Percentiles rank a stretch among this genome's conserved stretches.
Evolutionary conservation across 202 grass and related monocot genomes (phyloP).

Genomic region (Alloteropsis angusta): DNA sequence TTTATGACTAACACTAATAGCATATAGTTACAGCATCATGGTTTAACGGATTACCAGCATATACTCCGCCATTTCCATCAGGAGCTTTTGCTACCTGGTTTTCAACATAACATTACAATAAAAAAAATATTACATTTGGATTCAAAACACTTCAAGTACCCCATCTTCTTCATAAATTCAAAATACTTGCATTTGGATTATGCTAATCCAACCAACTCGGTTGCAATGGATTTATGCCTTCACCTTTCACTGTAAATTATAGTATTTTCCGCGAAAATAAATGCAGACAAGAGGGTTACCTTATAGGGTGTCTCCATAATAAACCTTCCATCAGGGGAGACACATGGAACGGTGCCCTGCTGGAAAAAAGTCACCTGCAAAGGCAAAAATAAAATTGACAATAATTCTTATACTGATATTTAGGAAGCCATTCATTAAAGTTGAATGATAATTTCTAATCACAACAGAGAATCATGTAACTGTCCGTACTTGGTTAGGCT

Average conservation of each 20-base stretch:
- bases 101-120: conserved; percentile 2
- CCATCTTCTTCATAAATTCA: not conserved
- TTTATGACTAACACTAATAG: not conserved
- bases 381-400: not conserved
- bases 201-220: not conserved
- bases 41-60: conserved; percentile 48
- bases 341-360: conserved; percentile 87
- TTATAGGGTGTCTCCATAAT: conserved; percentile 87
- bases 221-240: conserved; percentile 2
- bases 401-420: not conserved
- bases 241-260: not conserved
- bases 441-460: not conserved
- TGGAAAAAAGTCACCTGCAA: conserved; percentile 73
- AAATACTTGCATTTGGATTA: not conserved
- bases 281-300: conserved; percentile 27
- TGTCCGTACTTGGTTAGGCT: conserved; percentile 61
- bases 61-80: conserved; percentile 86
- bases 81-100: conserved; percentile 77
- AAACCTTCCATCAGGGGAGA: conserved; percentile 77
- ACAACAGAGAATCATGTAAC: conserved; percentile 1
- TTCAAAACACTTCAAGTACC: not conserved
- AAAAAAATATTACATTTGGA: no score
- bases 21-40: not conserved
- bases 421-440: not conserved
- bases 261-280: not conserved